Percentiles rank a stretch among this genome's conserved stretches.
These are phyloP conservation scores for Populus hybrid DNA, from an alignment of 441 rosid genomes.

Conservation along the genomic window DNA sequence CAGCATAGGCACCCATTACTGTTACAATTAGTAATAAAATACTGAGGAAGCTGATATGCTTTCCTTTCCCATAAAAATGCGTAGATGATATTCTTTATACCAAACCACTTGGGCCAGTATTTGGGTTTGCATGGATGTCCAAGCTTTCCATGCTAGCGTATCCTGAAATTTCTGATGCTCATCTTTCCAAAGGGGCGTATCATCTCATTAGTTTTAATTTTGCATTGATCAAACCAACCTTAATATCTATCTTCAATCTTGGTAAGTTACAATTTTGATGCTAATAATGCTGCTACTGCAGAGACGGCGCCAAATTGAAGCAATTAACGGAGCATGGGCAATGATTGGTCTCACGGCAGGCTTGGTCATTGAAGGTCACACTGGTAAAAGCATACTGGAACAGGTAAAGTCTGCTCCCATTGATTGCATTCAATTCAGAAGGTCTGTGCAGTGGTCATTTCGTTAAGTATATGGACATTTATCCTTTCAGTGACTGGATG, in stretches of 20 bases:
- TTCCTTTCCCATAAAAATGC: background rate
- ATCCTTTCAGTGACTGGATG: background rate
- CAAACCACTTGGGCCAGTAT: background rate
- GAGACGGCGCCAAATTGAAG: slow-evolving; percentile 75
- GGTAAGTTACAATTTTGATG: background rate
- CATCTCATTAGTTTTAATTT: background rate
- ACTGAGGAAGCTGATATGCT: background rate
- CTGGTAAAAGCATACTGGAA: slow-evolving; percentile 57
- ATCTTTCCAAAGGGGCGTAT: background rate
- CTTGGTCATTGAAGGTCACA: slow-evolving; percentile 79
- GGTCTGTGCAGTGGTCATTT: background rate
- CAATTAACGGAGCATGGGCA: slow-evolving; percentile 91
- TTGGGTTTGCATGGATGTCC: background rate
- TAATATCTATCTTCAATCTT: background rate
- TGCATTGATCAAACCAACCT: background rate
- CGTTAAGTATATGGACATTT: background rate
- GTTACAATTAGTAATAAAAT: too few species aligned
- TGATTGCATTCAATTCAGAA: background rate
- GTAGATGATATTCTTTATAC: background rate
- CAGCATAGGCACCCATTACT: background rate
- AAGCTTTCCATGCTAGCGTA: background rate
- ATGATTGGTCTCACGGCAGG: slow-evolving; percentile 80
- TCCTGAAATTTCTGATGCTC: background rate
- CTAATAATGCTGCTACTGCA: slow-evolving; percentile 19
- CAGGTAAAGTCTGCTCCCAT: slow-evolving; percentile 46